Base-by-base conservation (phyloP, 202 grass and related monocot genomes). In the Carex arenaria region DNA sequence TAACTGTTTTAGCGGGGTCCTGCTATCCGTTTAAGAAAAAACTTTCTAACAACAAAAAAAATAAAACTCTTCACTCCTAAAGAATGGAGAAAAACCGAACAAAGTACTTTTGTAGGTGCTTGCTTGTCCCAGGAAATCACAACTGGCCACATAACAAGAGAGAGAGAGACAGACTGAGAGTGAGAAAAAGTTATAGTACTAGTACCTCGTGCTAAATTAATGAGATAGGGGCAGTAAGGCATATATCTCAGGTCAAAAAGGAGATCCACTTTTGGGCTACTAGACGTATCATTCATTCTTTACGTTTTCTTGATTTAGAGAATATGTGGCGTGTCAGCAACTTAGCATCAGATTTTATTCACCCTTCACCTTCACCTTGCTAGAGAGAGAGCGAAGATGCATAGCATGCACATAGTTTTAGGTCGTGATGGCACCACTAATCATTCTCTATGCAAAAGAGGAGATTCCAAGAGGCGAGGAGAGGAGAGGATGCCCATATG, bases 201-300 rank as follows among this genome's bases (percentile, higher is more conserved):
- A 43, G 43, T 34, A 64, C 62, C 61, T 79, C 84, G 63, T 66
- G 72, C 64, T 66, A 42, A 84, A 77, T 82, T 82, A 66, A 54
- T 68, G 12, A 45, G 43, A 78, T 80, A 57, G 53, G 14, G 64
- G 72, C 22, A 62, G 42, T 40, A 54, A 85, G 43, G 74, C 72
- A 95, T 87, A 84, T 68, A 79, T 83, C 74, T 84, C 80, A 90
- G 72, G 84, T 89, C 89, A 90, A 97, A 97, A 97, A 86, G 84
- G 49, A 73, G n/a, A 43, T 62, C 60, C 63, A 89, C 89, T 96
- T 92, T 81, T 34, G 10, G 32, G 18, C 36, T 85, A 54, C 62
- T 82, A 80, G 79, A 83, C 55, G 61, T 83, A 74, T 67, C 83
- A 83, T 82, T 84, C 76, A 87, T 80, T 73, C 75, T 88, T 55